Evolutionary conservation across 2,329 filamentous ascomycete species (phyloP).

Genomic region (Alternaria sp.): DNA sequence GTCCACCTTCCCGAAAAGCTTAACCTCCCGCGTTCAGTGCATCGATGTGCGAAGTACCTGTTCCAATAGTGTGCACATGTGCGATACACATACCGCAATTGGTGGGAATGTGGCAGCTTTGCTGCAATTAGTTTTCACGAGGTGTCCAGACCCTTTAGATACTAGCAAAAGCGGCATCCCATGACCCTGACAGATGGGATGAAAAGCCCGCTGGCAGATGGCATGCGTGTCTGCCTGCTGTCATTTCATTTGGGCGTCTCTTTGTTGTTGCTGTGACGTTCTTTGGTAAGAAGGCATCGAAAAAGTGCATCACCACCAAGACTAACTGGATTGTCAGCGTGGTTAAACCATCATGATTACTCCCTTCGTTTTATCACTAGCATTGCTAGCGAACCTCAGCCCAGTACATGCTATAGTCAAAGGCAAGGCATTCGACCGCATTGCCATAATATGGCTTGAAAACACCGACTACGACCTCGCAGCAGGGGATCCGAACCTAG

Average conservation of each 20-base stretch:
- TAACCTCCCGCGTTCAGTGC: constrained; percentile 1
- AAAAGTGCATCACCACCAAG: not conserved
- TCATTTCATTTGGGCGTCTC: not conserved
- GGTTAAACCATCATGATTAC: constrained; percentile 4
- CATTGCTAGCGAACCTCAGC: constrained; percentile 19
- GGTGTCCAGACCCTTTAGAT: not conserved
- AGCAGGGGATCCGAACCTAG: constrained; percentile 67
- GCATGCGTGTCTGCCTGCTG: not conserved
- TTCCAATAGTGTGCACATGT: constrained; percentile 7
- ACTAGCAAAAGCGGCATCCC: not conserved
- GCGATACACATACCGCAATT: not conserved
- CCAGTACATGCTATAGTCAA: constrained; percentile 56
- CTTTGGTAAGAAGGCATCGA: not conserved
- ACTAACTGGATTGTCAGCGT: not conserved
- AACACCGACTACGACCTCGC: constrained; percentile 75
- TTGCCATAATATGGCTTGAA: constrained; percentile 79
- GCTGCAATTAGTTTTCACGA: not conserved
- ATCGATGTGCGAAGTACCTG: not conserved
- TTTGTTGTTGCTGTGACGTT: not conserved
- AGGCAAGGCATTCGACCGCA: constrained; percentile 76
- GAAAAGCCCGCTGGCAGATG: not conserved
- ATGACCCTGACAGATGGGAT: not conserved
- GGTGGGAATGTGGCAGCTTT: not conserved
- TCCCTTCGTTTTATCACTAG: constrained; percentile 19
- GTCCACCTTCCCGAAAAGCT: constrained; percentile 33